A percentile compares a stretch with the other conserved stretches of the same genome.
Evolutionary conservation across 768 basidiomycete species (phyloP).

Genomic region (Zangia roseola): DNA sequence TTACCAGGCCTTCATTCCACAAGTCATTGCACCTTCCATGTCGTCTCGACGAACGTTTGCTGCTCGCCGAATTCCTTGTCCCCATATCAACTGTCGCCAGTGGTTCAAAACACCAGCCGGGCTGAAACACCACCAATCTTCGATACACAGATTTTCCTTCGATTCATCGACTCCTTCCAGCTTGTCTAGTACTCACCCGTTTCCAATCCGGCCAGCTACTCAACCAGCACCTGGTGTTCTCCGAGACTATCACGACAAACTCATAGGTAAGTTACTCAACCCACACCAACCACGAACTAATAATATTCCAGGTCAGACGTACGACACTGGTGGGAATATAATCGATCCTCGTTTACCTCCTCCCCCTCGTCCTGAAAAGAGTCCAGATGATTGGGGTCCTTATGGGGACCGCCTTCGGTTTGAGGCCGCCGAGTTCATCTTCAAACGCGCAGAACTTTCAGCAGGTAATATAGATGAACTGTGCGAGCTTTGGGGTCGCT

Average conservation of each 20-base stretch:
- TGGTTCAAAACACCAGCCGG: too few relatives aligned
- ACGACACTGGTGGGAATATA: neutral
- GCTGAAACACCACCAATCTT: too few relatives aligned
- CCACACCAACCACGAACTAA: neutral
- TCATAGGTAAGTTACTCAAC: neutral
- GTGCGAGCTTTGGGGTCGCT: neutral
- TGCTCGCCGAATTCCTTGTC: neutral
- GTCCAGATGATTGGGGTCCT: constrained; percentile 1
- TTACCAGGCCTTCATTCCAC: too few relatives aligned
- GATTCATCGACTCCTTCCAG: neutral
- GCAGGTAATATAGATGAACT: neutral
- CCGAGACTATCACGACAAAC: neutral
- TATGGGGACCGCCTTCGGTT: neutral
- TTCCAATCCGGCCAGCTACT: neutral
- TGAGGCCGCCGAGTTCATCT: neutral
- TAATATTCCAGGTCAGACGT: neutral
- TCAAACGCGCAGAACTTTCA: neutral
- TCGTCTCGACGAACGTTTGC: neutral
- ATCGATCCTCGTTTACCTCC: neutral
- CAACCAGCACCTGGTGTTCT: neutral
- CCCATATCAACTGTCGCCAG: neutral
- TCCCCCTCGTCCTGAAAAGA: neutral
- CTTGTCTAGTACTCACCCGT: neutral
- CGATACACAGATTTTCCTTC: neutral
- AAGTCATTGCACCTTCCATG: too few relatives aligned